A percentile compares a stretch with the other conserved stretches of the same genome.
These are phyloP conservation scores for Leptodermis oblonga DNA, from an alignment of 257 asterid genomes.

Conservation along the genomic window DNA sequence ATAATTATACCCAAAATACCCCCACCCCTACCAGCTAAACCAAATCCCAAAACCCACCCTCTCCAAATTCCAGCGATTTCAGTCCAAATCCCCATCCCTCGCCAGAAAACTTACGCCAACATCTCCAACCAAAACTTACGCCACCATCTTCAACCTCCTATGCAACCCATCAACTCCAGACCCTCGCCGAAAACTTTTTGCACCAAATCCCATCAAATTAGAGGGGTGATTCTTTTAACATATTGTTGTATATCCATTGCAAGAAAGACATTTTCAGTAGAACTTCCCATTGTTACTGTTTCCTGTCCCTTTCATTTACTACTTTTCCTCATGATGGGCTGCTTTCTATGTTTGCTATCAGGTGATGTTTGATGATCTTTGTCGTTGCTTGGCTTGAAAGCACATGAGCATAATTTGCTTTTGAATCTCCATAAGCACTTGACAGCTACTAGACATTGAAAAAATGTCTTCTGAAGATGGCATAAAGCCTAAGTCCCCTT, in stretches of 20 bases:
- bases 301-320: neutral
- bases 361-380: constrained; percentile 1
- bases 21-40: too few relatives aligned
- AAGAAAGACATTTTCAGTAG: neutral
- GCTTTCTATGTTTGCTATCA: neutral
- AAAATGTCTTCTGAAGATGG: constrained; percentile 53
- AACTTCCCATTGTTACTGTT: neutral
- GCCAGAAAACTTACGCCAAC: too few relatives aligned
- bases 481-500: too few relatives aligned
- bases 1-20: too few relatives aligned
- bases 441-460: constrained; percentile 1
- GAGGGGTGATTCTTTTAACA: neutral
- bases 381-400: neutral
- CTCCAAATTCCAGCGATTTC: too few relatives aligned
- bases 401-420: neutral
- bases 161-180: too few relatives aligned
- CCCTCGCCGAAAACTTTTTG: too few relatives aligned
- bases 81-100: too few relatives aligned
- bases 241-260: neutral
- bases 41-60: too few relatives aligned
- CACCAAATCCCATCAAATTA: too few relatives aligned
- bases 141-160: too few relatives aligned
- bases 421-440: constrained; percentile 1
- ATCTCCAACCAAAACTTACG: too few relatives aligned
- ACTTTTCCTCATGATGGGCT: neutral